phyloP scores from a whole-genome alignment of 495 filamentous ascomycete species.

The Choiromyces venosus region DNA sequence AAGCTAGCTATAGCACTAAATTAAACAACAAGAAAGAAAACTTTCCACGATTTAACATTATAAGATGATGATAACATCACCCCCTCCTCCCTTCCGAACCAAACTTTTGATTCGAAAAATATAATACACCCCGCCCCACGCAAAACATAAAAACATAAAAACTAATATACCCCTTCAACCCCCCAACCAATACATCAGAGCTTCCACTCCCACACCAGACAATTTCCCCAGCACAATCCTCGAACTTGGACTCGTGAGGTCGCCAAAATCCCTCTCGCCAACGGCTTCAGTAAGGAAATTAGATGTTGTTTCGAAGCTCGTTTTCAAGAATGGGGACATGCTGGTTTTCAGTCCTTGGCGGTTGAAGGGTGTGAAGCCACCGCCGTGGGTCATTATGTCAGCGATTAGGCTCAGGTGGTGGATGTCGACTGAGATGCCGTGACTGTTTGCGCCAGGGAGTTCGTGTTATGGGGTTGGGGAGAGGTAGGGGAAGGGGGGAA shows the following conservation, averaged over 20 bases:
- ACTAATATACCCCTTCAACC: conserved; percentile 7
- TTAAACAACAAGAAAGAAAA: too few relatives aligned
- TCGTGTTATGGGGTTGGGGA: neutral
- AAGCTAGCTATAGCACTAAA: too few relatives aligned
- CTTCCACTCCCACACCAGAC: conserved; percentile 76
- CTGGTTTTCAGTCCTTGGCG: conserved; percentile 76
- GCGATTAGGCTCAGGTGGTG: conserved; percentile 93
- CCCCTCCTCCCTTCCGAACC: too few relatives aligned
- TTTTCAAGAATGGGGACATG: conserved; percentile 88
- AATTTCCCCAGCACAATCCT: conserved; percentile 82
- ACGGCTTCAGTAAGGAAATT: conserved; percentile 89
- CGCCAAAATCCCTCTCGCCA: conserved; percentile 80
- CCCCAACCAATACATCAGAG: conserved; percentile 76
- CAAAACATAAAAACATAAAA: neutral
- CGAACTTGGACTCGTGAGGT: conserved; percentile 74
- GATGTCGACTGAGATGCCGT: conserved; percentile 89
- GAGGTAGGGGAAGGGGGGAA: neutral
- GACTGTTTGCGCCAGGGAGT: conserved; percentile 44
- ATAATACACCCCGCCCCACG: too few relatives aligned
- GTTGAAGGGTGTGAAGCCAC: conserved; percentile 83
- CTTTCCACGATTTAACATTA: too few relatives aligned
- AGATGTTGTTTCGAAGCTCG: conserved; percentile 97
- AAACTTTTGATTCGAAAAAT: too few relatives aligned
- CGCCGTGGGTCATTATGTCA: conserved; percentile 89
- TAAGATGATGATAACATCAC: too few relatives aligned